Percentiles rank a stretch among this genome's conserved stretches.
phyloP scores from a whole-genome alignment of 306 rosid genomes.

The Cyclanthera cordifolia region DNA sequence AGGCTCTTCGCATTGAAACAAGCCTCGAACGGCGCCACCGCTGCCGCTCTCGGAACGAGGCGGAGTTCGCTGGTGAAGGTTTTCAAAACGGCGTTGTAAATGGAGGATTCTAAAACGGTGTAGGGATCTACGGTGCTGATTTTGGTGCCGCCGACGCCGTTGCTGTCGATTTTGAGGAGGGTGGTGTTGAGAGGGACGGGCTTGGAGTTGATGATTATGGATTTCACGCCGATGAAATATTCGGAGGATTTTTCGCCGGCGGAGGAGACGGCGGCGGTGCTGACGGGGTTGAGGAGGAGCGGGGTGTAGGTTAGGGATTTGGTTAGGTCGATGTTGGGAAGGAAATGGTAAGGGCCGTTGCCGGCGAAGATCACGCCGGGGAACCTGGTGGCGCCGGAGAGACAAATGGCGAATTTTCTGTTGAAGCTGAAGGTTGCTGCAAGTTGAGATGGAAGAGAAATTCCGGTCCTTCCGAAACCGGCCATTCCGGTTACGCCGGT shows the following conservation, averaged over 20 bases:
- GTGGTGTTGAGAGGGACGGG: conserved; percentile 24
- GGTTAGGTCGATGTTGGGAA: conserved; percentile 13
- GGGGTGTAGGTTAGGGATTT: conserved; percentile 34
- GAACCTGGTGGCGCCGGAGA: conserved; percentile 18
- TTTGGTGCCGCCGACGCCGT: conserved; percentile 59
- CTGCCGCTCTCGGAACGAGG: conserved; percentile 15
- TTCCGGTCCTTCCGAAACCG: conserved; percentile 35
- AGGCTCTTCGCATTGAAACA: conserved; percentile 27
- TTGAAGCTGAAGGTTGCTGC: conserved; percentile 28
- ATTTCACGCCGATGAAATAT: conserved; percentile 44
- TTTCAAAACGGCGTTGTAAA: conserved; percentile 28
- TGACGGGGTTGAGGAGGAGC: conserved; percentile 34
- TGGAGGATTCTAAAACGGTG: conserved; percentile 37
- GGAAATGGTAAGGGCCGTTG: conserved; percentile 11
- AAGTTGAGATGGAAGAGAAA: conserved; percentile 37
- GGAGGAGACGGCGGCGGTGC: conserved; percentile 11
- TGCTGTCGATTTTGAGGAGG: conserved; percentile 24
- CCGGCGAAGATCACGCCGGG: conserved; percentile 22
- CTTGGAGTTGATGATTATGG: conserved; percentile 28
- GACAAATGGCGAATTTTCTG: conserved; percentile 49
- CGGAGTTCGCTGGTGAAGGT: conserved; percentile 24
- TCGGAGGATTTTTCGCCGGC: conserved; percentile 33
- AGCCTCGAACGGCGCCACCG: conserved; percentile 40
- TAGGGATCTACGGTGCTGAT: conserved; percentile 48
- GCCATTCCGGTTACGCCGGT: conserved; percentile 46